Conservation (phyloP, 1,284 basidiomycete species). For the Schizophyllum amplum region DNA sequence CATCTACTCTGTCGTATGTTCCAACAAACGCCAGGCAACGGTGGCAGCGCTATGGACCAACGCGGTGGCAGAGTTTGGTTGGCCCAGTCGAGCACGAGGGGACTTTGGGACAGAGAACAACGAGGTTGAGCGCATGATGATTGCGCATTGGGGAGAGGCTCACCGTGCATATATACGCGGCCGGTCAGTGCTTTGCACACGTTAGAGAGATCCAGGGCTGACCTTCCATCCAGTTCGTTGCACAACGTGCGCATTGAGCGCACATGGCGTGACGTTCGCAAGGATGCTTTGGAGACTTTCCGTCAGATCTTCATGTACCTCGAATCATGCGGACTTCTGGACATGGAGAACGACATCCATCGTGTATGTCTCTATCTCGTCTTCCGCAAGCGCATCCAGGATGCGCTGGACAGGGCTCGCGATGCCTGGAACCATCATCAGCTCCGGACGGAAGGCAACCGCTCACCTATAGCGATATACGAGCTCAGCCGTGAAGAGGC, state of each 20-base stretch:
- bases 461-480: conserved; percentile 12
- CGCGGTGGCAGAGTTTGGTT: conserved; percentile 13
- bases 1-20: conserved; percentile 18
- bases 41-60: conserved; percentile 20
- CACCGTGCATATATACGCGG: conserved; percentile 23
- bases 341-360: conserved; percentile 13
- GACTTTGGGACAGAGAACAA: conserved; percentile 24
- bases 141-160: conserved; percentile 6
- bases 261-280: conserved; percentile 23
- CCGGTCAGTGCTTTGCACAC: conserved; percentile 9
- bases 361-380: conserved; percentile 2
- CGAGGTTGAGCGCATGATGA: conserved; percentile 18
- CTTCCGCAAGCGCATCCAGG: conserved; percentile 12
- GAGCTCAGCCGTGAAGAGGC: conserved; percentile 12
- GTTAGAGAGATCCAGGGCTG: conserved; percentile 1
- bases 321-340: conserved; percentile 7
- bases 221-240: conserved; percentile 16
- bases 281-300: conserved; percentile 1
- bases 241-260: conserved; percentile 26
- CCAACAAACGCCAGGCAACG: conserved; percentile 22
- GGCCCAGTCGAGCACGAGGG: conserved; percentile 21
- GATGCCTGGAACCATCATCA: conserved; percentile 15
- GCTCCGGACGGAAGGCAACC: conserved; percentile 11
- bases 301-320: conserved; percentile 10
- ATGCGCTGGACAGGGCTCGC: conserved; percentile 8